Conservation (phyloP, 2,329 filamentous ascomycete genomes). For the Fusarium foetens region DNA sequence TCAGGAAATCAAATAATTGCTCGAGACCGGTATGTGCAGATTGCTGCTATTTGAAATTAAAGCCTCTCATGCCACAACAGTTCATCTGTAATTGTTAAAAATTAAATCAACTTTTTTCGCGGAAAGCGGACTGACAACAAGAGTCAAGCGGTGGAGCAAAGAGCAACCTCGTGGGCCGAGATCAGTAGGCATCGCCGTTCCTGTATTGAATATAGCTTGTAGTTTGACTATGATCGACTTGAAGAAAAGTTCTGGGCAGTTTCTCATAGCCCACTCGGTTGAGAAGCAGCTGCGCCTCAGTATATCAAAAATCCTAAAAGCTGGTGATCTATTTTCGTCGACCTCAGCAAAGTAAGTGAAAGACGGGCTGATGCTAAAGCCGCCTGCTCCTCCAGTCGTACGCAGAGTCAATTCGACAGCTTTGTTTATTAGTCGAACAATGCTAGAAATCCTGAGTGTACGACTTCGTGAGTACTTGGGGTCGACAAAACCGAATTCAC, state of each 20-base stretch:
- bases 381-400: not conserved
- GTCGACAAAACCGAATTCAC: not conserved
- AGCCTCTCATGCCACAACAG: too few species aligned
- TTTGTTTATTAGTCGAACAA: not conserved
- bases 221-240: not conserved
- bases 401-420: not conserved
- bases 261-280: not conserved
- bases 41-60: too few species aligned
- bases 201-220: not conserved
- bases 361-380: not conserved
- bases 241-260: not conserved
- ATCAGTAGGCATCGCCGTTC: not conserved
- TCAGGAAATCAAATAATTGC: not conserved
- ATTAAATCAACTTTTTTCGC: too few species aligned
- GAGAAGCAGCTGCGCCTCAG: accelerated
- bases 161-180: accelerated
- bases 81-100: too few species aligned
- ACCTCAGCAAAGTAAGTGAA: not conserved
- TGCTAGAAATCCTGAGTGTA: accelerated
- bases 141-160: accelerated
- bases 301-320: not conserved
- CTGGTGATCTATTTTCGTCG: accelerated
- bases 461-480: accelerated
- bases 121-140: not conserved
- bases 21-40: not conserved